A percentile compares a stretch with the other conserved stretches of the same genome.
phyloP scores from a whole-genome alignment of 176 grass and related monocot species.

The Elaeis guineensis region DNA sequence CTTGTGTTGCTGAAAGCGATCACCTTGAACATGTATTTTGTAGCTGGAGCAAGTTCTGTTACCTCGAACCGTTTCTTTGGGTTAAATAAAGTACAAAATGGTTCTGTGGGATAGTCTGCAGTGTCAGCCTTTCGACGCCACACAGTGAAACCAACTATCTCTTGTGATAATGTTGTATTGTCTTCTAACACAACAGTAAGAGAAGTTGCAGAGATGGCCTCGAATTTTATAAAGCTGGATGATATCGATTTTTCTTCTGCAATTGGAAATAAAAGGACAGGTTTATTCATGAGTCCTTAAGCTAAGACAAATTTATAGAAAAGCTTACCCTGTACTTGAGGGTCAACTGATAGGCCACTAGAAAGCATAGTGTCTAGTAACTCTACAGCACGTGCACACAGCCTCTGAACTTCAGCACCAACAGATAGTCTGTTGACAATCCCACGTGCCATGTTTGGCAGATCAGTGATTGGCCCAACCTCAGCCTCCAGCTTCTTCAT shows the following conservation, averaged over 20 bases:
- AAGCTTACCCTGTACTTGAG: conserved; percentile 6
- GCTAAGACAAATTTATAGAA: neutral
- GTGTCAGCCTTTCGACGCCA: conserved; percentile 54
- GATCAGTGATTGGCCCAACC: conserved; percentile 5
- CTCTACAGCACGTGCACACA: conserved; percentile 5
- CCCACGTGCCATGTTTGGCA: conserved; percentile 10
- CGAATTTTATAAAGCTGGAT: conserved; percentile 18
- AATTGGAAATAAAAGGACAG: neutral
- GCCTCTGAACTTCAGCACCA: conserved; percentile 18
- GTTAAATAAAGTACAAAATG: conserved; percentile 39
- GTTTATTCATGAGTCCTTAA: neutral
- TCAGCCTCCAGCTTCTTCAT: conserved; percentile 17
- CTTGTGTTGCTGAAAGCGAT: conserved; percentile 43
- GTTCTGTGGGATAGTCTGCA: conserved; percentile 31
- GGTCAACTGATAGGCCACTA: neutral
- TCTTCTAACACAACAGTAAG: conserved; percentile 5
- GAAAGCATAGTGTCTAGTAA: conserved; percentile 11
- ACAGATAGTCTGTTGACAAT: conserved; percentile 20
- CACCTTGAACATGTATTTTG: conserved; percentile 68
- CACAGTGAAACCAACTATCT: conserved; percentile 45
- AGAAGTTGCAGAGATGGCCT: neutral
- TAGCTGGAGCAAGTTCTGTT: conserved; percentile 48
- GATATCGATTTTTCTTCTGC: conserved; percentile 11
- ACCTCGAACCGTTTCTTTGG: conserved; percentile 40
- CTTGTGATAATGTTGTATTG: conserved; percentile 26